Evolutionary conservation across 1,284 basidiomycete species (phyloP), one percentile per base, ranked within the genome.

Genomic region (Leccinum cinnamomeum): DNA sequence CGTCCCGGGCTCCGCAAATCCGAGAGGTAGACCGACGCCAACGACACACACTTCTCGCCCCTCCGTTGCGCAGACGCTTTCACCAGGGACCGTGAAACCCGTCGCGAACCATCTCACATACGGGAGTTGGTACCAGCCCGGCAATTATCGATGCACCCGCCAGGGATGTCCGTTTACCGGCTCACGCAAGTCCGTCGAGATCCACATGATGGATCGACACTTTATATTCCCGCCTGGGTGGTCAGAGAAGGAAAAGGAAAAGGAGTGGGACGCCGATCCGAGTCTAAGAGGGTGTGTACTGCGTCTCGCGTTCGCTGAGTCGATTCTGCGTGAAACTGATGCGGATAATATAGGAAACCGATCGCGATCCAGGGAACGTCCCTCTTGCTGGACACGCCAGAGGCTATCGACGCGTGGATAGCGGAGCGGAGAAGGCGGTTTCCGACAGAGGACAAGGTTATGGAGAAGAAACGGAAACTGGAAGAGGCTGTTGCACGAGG

Each of bases 201-300:
- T 83, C 20, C 95, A 97, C 73, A 92, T 90, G 84, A 95, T 94
- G 86, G 95, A 97, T 72, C 81, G 94, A 20, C 95, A 96, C 76
- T 79, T 96, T 56, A 88, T 95, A 57, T 95, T 88, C 68, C 90
- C 91, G 16, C 82, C 84, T 51, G 89, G 86, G 20, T 91, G 90
- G 85, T 82, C 91, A 20, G 44, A 46, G 57, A 83, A 87, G 62
- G 81, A 87, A 46, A 46, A 46, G 64, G 87, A 87, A 48, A 48
- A 48, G 64, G 87, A 87, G 55, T 90, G 90, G 86, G 91, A 93
- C 71, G 84, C 89, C 5, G 89, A 91, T 74, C 89, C 87, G 18
- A 88, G 84, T 76, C 77, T 90, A 61, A 90, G 84, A 77, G 88
- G 89, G 90, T 89, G 67, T 62, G 76, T 61, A 6, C 12, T 8